Evolutionary conservation across 2,329 filamentous ascomycete species (phyloP).

Genomic region (Phialocephala sp.): DNA sequence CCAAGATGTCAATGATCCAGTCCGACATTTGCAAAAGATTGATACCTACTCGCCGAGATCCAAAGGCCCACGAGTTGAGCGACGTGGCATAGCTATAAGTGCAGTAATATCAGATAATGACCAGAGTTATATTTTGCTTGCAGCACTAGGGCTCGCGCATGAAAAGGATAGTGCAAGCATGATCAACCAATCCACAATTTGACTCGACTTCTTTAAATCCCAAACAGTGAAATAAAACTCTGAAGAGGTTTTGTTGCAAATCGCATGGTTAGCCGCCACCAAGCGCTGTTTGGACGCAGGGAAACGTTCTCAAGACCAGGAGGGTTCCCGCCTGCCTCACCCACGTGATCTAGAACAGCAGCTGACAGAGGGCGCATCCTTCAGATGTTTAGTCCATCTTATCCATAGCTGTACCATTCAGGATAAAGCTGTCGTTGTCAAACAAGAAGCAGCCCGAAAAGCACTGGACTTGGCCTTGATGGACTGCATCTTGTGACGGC

Average conservation of each 20-base stretch:
- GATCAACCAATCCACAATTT: neutral
- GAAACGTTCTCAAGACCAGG: slow-evolving; percentile 7
- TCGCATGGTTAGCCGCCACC: slow-evolving; percentile 24
- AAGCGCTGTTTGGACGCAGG: slow-evolving; percentile 1
- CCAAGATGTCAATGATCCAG: slow-evolving; percentile 19
- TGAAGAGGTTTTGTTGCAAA: slow-evolving; percentile 26
- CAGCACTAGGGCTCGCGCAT: neutral
- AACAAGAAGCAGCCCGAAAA: neutral
- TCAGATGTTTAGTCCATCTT: neutral
- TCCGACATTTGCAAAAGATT: neutral
- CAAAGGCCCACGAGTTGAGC: slow-evolving; percentile 78
- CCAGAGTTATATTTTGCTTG: neutral
- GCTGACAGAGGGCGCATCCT: neutral
- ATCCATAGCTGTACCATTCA: neutral
- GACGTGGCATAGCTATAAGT: slow-evolving; percentile 53
- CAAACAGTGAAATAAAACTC: neutral
- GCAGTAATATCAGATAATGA: slow-evolving; percentile 17
- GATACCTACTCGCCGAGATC: slow-evolving; percentile 73
- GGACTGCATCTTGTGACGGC: slow-evolving; percentile 7
- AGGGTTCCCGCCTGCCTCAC: neutral
- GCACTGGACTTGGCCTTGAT: neutral
- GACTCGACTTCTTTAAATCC: neutral
- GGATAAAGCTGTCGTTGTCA: neutral
- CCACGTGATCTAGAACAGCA: slow-evolving; percentile 3
- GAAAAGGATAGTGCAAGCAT: neutral